Percentiles rank a stretch among this genome's conserved stretches.
These are phyloP conservation scores for Neltuma alba DNA, from an alignment of 306 rosid genomes.

Conservation along the genomic window DNA sequence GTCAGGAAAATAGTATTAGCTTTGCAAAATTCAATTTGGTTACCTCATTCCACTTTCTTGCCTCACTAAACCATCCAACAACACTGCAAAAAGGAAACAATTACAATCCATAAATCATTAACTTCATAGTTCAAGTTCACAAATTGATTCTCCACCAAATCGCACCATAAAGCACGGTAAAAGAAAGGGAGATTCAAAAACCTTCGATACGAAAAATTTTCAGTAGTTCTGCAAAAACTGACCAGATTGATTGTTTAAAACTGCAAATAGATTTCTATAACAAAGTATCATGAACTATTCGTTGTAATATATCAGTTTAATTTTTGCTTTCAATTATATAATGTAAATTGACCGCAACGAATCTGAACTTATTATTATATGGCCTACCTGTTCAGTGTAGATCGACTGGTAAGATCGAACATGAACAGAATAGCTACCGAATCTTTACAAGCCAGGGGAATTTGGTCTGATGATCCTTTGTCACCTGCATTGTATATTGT, in stretches of 20 bases:
- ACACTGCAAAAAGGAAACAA: slow-evolving; percentile 59
- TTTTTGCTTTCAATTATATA: background rate
- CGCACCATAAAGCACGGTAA: background rate
- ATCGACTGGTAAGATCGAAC: slow-evolving; percentile 96
- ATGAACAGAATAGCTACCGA: slow-evolving; percentile 91
- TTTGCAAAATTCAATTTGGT: slow-evolving; percentile 6
- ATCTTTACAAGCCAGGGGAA: slow-evolving; percentile 95
- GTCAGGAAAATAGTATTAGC: slow-evolving; percentile 20
- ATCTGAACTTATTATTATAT: background rate
- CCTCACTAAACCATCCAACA: slow-evolving; percentile 78
- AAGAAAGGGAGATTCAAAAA: background rate
- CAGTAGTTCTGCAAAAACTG: background rate
- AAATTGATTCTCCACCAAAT: background rate
- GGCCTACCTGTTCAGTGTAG: slow-evolving; percentile 70
- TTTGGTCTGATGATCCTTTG: slow-evolving; percentile 60
- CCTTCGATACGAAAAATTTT: background rate
- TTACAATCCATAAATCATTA: background rate
- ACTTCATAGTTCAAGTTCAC: background rate
- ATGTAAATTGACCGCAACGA: background rate
- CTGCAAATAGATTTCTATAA: background rate
- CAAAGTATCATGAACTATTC: background rate
- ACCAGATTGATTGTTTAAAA: background rate
- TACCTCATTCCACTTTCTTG: slow-evolving; percentile 99
- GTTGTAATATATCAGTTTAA: background rate
- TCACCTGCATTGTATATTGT: slow-evolving; percentile 54